Conservation (phyloP, 345 rosid genomes). For the Ceriops zippeliana region DNA sequence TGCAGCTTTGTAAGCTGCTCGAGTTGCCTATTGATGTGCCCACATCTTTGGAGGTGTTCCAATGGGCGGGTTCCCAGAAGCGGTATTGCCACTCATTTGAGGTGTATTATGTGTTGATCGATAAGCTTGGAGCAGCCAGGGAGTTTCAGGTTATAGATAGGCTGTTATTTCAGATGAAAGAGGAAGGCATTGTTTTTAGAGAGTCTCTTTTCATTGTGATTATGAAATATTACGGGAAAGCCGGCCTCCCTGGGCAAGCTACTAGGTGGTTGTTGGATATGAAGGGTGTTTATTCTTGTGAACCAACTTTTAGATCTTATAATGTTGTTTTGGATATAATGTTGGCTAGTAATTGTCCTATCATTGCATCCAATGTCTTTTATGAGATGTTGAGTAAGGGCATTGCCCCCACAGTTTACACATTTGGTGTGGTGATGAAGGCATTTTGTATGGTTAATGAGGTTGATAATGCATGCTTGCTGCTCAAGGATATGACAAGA, state of each 20-base stretch:
- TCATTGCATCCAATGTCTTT: constrained; percentile 67
- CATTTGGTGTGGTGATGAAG: constrained; percentile 74
- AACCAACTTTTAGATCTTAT: constrained; percentile 64
- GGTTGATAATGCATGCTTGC: constrained; percentile 62
- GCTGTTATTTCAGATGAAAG: constrained; percentile 69
- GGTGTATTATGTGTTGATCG: constrained; percentile 54
- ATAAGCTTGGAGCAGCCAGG: constrained; percentile 61
- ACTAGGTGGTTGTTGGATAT: constrained; percentile 75
- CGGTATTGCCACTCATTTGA: constrained; percentile 63
- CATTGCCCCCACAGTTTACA: constrained; percentile 58
- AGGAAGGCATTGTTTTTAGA: constrained; percentile 57
- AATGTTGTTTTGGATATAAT: constrained; percentile 65
- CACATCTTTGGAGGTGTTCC: constrained; percentile 59
- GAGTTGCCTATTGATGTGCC: constrained; percentile 62
- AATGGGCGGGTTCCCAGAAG: constrained; percentile 60
- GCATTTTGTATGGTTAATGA: constrained; percentile 66
- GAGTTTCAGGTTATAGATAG: constrained; percentile 64
- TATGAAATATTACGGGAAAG: constrained; percentile 63
- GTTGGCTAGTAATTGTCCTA: constrained; percentile 51
- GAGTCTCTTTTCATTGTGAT: constrained; percentile 68
- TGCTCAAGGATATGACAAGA: constrained; percentile 76
- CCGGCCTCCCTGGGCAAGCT: constrained; percentile 75
- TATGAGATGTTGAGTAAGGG: constrained; percentile 76
- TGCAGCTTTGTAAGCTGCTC: constrained; percentile 38
- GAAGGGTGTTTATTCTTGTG: constrained; percentile 52